Base-by-base conservation (phyloP, 495 filamentous ascomycete species). In the Hapsidospora chrysogenum region DNA sequence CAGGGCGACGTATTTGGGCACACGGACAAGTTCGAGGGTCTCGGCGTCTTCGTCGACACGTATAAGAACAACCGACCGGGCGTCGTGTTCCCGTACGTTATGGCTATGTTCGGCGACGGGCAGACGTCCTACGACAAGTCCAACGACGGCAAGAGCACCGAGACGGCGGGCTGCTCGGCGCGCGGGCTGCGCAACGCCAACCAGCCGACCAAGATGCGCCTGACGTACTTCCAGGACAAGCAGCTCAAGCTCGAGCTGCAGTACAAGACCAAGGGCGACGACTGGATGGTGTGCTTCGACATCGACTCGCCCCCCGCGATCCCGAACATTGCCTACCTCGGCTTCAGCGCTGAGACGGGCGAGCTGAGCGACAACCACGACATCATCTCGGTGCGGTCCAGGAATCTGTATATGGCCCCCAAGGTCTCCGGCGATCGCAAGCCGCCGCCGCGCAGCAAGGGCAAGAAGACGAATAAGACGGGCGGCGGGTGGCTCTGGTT, bases 21-120 rank as follows among this genome's bases (percentile, higher is more conserved):
- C 22, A 68, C 66, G 11, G 92, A 99, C 57, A 70, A 71, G 31
- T 99, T 96, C 45, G 89, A 96, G 48, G 92, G 92, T 9, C 70
- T 99, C 10, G 92, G 89, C 27, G 68, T 99, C 50, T 95, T 99
- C 68, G 76, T 99, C 61, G 92, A 99, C 52, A 99, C 92, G 31
- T 99, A 99, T 65, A 99, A 99, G 74, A 99, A 99, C 62, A 92
- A 93, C 63, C 75, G 92, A 13, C 92, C 92, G 7, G 92, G 92
- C 8, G 76, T 79, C 13, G 77, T 92, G 16, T 99, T 99, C 58
- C 92, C 92, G 26, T 96, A 94, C 47, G 80, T 99, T 45, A 92
- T 95, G 85, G 92, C 92, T 33, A 95, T 96, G 89, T 65, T 93
- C 50, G 89, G 72, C 14, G 89, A 99, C 54, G 85, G 89, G 20